Evolutionary conservation across 176 grass and related monocot species (phyloP).

Genomic region (Ensete glaucum): DNA sequence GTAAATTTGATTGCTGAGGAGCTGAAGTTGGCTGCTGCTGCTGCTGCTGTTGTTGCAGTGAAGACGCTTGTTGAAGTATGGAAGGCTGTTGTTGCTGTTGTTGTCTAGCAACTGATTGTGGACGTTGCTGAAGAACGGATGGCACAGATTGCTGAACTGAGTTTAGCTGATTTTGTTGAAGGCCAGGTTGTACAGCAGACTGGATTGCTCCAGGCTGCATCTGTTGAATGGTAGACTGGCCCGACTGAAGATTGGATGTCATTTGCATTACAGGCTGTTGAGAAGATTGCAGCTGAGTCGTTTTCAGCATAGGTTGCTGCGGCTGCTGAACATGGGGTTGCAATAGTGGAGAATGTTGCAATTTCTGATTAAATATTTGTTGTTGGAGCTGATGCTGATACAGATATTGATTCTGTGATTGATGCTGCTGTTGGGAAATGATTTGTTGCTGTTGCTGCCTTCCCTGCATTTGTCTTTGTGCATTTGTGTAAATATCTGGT

Average conservation of each 20-base stretch:
- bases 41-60: conserved; percentile 36
- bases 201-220: conserved; percentile 47
- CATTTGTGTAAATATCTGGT: conserved; percentile 54
- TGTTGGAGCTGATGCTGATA: conserved; percentile 49
- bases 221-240: conserved; percentile 45
- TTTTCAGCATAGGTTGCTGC: conserved; percentile 55
- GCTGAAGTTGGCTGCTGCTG: conserved; percentile 37
- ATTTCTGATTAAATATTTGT: conserved; percentile 39
- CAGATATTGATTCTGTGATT: conserved; percentile 52
- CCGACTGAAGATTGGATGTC: conserved; percentile 49
- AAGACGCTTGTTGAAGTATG: conserved; percentile 47
- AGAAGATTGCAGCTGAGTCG: conserved; percentile 55
- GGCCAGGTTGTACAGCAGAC: conserved; percentile 35
- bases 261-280: conserved; percentile 79
- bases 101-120: conserved; percentile 46
- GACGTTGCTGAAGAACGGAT: conserved; percentile 60
- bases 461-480: conserved; percentile 58
- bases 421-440: conserved; percentile 42
- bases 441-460: conserved; percentile 29
- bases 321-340: conserved; percentile 60
- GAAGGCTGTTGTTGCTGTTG: conserved; percentile 54
- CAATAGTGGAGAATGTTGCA: conserved; percentile 43
- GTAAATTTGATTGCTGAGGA: conserved; percentile 48
- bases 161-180: conserved; percentile 57
- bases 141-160: conserved; percentile 59